Percentiles rank a stretch among this genome's conserved stretches.
phyloP scores from a whole-genome alignment of 2,329 filamentous ascomycete species.

The Penicillium sp. region DNA sequence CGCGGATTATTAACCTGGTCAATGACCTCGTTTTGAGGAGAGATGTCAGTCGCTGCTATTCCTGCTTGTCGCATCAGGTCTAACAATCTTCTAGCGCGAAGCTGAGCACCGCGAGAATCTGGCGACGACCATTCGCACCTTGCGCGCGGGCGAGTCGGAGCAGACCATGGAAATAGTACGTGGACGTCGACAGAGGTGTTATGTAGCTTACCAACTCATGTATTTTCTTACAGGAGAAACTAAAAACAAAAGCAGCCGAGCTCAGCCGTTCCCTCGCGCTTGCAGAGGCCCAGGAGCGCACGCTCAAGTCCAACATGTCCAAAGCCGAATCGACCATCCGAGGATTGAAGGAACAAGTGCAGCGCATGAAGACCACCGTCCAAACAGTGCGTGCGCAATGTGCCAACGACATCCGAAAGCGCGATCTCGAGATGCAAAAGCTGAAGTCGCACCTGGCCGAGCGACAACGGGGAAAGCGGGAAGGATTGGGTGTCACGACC shows the following conservation, averaged over 20 bases:
- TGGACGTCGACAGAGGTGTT: not conserved
- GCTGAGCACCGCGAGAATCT: constrained; percentile 82
- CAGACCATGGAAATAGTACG: constrained; percentile 65
- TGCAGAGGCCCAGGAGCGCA: constrained; percentile 65
- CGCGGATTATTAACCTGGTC: constrained; percentile 82
- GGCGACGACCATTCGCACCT: constrained; percentile 68
- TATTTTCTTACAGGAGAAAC: constrained; percentile 42
- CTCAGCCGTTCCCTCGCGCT: constrained; percentile 54
- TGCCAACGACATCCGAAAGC: constrained; percentile 83
- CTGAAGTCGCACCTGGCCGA: constrained; percentile 83
- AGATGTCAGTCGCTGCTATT: constrained; percentile 61
- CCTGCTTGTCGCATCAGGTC: constrained; percentile 1
- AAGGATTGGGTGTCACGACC: constrained; percentile 49
- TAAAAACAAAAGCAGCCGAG: constrained; percentile 54
- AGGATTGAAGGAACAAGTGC: constrained; percentile 77
- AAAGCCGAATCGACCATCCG: constrained; percentile 69
- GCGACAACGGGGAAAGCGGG: constrained; percentile 55
- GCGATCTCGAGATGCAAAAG: constrained; percentile 81
- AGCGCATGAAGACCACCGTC: constrained; percentile 71
- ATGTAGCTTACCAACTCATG: not conserved
- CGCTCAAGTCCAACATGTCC: constrained; percentile 64
- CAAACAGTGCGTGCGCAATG: constrained; percentile 81
- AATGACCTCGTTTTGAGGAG: constrained; percentile 88
- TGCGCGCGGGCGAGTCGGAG: constrained; percentile 71
- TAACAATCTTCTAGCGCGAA: constrained; percentile 60